phyloP scores from a whole-genome alignment of 345 rosid species.

The Eucalyptus victrix region DNA sequence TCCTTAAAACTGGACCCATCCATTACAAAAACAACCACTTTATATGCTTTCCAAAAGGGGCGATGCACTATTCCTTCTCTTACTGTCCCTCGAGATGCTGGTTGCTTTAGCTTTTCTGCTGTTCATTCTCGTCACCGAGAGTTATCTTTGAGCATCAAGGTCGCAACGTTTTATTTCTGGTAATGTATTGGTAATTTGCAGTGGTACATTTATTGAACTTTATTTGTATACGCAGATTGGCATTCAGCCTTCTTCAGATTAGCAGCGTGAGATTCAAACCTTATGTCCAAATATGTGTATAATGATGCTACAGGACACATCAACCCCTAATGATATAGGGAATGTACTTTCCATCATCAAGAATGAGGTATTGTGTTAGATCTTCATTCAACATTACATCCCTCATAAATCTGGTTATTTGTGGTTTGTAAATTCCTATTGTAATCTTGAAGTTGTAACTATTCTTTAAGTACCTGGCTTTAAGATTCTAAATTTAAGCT shows the following conservation, averaged over 20 bases:
- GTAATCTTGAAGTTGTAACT: background rate
- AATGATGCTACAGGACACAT: background rate
- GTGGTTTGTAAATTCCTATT: background rate
- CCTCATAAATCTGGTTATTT: background rate
- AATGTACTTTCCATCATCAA: background rate
- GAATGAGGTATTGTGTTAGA: background rate
- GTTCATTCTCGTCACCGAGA: constrained; percentile 1
- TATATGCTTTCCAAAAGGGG: too few relatives aligned
- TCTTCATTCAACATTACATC: background rate
- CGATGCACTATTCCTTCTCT: too few relatives aligned
- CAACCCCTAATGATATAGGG: background rate
- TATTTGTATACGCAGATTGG: constrained; percentile 1
- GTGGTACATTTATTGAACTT: background rate
- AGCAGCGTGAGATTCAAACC: background rate
- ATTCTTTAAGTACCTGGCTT: background rate
- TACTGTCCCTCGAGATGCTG: too few relatives aligned
- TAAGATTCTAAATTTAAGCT: background rate
- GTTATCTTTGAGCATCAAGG: constrained; percentile 19
- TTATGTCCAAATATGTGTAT: background rate
- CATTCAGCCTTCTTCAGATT: background rate
- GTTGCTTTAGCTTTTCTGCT: too few relatives aligned
- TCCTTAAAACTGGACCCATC: too few relatives aligned
- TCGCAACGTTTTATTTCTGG: background rate
- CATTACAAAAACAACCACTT: too few relatives aligned
- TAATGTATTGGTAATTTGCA: background rate